Evolutionary conservation across 1,284 basidiomycete genomes (phyloP).

Genomic region (Lentinus polychrous): DNA sequence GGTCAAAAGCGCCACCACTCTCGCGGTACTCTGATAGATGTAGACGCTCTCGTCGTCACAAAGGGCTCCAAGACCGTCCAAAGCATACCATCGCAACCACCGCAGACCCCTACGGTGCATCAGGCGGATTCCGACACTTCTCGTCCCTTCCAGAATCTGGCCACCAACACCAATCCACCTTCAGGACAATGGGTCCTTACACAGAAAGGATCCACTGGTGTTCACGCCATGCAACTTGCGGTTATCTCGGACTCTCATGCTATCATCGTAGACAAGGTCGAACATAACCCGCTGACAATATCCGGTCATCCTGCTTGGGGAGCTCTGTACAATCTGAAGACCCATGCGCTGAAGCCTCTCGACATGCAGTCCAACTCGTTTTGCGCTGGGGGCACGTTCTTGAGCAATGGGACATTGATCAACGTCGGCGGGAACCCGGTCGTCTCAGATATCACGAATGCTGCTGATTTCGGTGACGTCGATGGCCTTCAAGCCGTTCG

Average conservation of each 20-base stretch:
- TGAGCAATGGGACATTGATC: constrained; percentile 68
- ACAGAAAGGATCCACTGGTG: constrained; percentile 67
- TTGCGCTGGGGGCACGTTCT: constrained; percentile 77
- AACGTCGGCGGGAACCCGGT: constrained; percentile 77
- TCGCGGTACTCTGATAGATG: constrained; percentile 34
- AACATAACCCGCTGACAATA: constrained; percentile 72
- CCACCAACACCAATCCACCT: constrained; percentile 11
- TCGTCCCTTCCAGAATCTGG: constrained; percentile 18
- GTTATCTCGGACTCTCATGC: constrained; percentile 68
- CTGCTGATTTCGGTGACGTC: constrained; percentile 69
- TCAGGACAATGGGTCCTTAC: constrained; percentile 37
- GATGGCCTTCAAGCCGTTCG: constrained; percentile 73
- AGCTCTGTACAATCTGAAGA: constrained; percentile 62
- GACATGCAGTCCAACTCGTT: constrained; percentile 77
- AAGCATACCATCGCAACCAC: background rate
- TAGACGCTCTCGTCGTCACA: constrained; percentile 67
- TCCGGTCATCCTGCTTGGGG: constrained; percentile 76
- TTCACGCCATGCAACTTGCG: constrained; percentile 74
- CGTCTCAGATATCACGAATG: constrained; percentile 50
- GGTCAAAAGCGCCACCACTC: constrained; percentile 33
- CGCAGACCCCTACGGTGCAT: background rate
- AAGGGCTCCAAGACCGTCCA: constrained; percentile 5
- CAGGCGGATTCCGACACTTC: background rate
- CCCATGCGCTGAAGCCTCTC: constrained; percentile 57
- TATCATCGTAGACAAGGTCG: constrained; percentile 77